Evolutionary conservation across 2,329 filamentous ascomycete genomes (phyloP), one percentile per base, ranked within the genome.

Genomic region (Sporothrix brasiliensis): DNA sequence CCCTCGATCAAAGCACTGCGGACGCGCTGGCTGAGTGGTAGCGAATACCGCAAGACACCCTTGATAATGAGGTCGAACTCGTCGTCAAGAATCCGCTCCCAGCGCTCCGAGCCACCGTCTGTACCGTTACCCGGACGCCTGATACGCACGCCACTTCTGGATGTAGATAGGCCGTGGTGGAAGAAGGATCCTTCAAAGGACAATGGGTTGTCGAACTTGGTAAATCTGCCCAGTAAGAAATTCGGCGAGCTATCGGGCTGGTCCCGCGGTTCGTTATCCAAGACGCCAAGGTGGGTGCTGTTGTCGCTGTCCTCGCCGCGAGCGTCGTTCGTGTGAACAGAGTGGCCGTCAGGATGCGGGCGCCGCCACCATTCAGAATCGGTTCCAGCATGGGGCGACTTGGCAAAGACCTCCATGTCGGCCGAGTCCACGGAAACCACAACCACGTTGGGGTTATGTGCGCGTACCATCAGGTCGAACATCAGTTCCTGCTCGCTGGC

Each of bases 401-500:
- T 97, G 41, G 95, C 95, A 79, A 98, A 98, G 44, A 99, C 87
- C 76, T 96, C 93, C 70, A 98, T 85, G 78, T 98, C 93, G 77
- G 96, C 91, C 61, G 94, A 89, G 73, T 92, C 89, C 50, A 99
- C 88, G 2, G 91, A 91, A 54, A 99, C 91, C 1, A 93, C 89
- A 52, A 98, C 91, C 53, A 97, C 89, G 75, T 98, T 99, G 0
- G 94, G 94, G 78, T 99, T 99, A 75, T 94, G 85, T 0, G 94
- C 95, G 74, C 88, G 88, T 72, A 99, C 92, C 24, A 92, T 88
- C 65, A 99, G 82, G 79, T 99, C 94, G 76, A 98, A 87, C 88
- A 99, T 97, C 54, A 99, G 86, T 78, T 98, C 94, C 79, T 97
- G 92, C 79, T 97, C 92, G 75, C 92, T 97, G 2, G 94, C 94